Percentiles rank a stretch among this genome's conserved stretches.
These are phyloP conservation scores for Vachellia collinsii DNA, from an alignment of 306 rosid genomes.

Conservation along the genomic window DNA sequence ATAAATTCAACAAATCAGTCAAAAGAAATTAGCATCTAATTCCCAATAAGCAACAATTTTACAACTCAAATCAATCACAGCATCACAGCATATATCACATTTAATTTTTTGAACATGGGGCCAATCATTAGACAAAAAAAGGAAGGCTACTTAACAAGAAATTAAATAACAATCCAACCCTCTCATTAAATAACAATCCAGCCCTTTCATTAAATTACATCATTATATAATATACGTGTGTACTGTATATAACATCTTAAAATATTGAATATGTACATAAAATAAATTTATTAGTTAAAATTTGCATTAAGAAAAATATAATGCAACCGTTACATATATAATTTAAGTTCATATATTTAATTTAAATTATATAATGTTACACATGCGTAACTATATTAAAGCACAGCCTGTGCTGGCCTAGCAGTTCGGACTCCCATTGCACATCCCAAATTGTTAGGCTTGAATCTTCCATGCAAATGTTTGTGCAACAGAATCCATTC, in stretches of 20 bases:
- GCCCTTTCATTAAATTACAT: too few relatives aligned
- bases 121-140: not conserved
- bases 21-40: not conserved
- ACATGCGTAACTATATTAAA: not conserved
- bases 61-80: not conserved
- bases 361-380: too few relatives aligned
- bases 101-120: not conserved
- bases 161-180: not conserved
- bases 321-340: not conserved
- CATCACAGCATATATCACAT: not conserved
- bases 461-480: not conserved
- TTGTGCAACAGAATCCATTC: not conserved
- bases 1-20: slow-evolving; percentile 5
- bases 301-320: not conserved
- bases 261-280: not conserved
- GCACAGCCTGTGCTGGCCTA: not conserved
- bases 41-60: slow-evolving; percentile 2
- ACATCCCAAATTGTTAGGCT: not conserved
- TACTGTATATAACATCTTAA: not conserved
- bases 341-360: too few relatives aligned
- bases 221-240: not conserved
- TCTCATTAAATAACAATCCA: not conserved
- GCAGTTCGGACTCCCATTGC: not conserved
- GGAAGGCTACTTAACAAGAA: not conserved
- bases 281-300: not conserved